Conservation (phyloP, 345 rosid species). For the Murraya paniculata region DNA sequence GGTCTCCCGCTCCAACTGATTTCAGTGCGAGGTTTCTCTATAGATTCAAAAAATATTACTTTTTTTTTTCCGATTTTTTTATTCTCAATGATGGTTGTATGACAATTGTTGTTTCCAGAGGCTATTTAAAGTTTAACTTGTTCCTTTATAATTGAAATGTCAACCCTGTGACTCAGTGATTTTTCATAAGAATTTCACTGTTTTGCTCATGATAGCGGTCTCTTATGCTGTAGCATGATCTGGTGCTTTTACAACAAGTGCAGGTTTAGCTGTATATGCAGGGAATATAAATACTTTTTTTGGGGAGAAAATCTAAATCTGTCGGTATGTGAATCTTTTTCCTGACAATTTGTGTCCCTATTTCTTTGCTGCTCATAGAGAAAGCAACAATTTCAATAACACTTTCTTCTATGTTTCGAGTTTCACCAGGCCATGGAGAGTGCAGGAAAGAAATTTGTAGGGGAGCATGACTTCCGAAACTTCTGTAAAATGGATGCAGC, state of each 20-base stretch:
- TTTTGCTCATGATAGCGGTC: neutral
- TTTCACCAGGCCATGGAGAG: slow-evolving; percentile 68
- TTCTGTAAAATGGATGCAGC: slow-evolving; percentile 97
- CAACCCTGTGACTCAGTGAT: neutral
- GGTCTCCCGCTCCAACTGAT: slow-evolving; percentile 83
- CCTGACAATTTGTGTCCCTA: neutral
- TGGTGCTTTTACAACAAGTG: slow-evolving; percentile 17
- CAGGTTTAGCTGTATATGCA: slow-evolving; percentile 87
- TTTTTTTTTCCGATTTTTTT: neutral
- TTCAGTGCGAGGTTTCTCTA: slow-evolving; percentile 83
- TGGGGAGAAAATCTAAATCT: slow-evolving; percentile 72
- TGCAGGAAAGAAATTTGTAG: slow-evolving; percentile 77
- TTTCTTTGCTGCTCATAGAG: slow-evolving; percentile 6
- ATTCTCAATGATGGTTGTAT: neutral
- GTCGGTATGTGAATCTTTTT: slow-evolving; percentile 37
- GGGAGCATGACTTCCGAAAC: slow-evolving; percentile 91
- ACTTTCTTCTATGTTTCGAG: slow-evolving; percentile 13
- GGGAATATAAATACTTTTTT: slow-evolving; percentile 83
- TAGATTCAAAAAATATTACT: slow-evolving; percentile 9
- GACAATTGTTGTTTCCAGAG: slow-evolving; percentile 6
- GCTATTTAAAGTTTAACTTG: neutral
- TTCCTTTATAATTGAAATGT: neutral
- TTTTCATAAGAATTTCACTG: neutral
- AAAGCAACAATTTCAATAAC: slow-evolving; percentile 6
- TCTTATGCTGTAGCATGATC: slow-evolving; percentile 5